Conservation (phyloP, 2,329 filamentous ascomycete species). For the Sporothrix sp. region DNA sequence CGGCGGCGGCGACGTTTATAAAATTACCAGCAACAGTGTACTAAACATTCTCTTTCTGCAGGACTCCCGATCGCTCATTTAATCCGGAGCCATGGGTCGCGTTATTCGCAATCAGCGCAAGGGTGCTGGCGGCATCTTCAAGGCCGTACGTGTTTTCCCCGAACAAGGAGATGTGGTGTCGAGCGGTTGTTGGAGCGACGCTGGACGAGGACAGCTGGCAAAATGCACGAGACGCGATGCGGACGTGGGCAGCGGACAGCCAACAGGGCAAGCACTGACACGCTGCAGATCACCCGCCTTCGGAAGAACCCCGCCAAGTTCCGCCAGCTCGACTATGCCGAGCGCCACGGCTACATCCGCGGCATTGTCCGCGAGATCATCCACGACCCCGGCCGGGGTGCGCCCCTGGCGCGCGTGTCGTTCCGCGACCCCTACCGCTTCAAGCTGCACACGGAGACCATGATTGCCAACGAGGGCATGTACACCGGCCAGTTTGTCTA, state of each 20-base stretch:
- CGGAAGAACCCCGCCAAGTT: constrained; percentile 92
- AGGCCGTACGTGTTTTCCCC: constrained; percentile 19
- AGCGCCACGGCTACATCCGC: constrained; percentile 95
- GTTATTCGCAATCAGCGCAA: constrained; percentile 56
- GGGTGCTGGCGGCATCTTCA: constrained; percentile 51
- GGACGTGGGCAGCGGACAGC: not conserved
- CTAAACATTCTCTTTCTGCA: constrained; percentile 6
- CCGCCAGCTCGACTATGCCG: constrained; percentile 90
- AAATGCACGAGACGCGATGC: not conserved
- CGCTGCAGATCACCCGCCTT: constrained; percentile 65
- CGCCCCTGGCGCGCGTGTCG: constrained; percentile 89
- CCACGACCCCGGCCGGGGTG: constrained; percentile 96
- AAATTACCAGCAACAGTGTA: too few species aligned
- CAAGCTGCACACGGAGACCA: constrained; percentile 96
- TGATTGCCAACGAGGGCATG: constrained; percentile 99
- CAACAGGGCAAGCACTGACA: not conserved
- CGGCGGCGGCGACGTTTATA: too few species aligned
- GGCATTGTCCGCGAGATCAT: constrained; percentile 98
- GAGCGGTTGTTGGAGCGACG: not conserved
- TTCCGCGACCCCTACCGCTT: constrained; percentile 98
- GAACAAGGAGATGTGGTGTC: not conserved
- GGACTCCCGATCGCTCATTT: constrained; percentile 11
- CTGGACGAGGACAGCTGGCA: not conserved
- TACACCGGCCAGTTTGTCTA: constrained; percentile 99
- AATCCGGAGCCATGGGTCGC: constrained; percentile 19